Evolutionary conservation across 495 filamentous ascomycete species (phyloP), one percentile per base, ranked within the genome.

Genomic region (Aspergillus haitiensis): DNA sequence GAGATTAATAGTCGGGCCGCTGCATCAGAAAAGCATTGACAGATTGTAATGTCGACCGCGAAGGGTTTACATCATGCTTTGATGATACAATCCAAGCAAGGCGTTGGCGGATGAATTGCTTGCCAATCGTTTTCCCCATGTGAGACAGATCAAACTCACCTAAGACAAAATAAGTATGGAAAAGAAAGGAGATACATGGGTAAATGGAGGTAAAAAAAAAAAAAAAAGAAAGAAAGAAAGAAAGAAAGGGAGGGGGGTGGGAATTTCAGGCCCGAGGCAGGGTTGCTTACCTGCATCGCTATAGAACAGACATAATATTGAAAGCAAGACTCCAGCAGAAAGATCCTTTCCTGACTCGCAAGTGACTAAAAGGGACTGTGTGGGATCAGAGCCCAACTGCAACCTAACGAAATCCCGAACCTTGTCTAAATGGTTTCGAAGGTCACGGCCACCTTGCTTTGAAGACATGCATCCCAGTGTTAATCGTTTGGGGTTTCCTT

Each of bases 11-110:
- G 69, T 77, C 69, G 40, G 70, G 71, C 46, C 67, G 63, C 56
- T 75, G 63, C 85, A 98, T 94, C 47, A 98, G 75, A 63, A 91
- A 96, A 40, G 88, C 87, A 73, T 97, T 96, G 40, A 97, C 86
- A 55, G 87, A 88, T 69, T 96, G 90, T 51, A 98, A 72, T 1
- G 91, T 96, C 33, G 87, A 80, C 42, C 93, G 79, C 60, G 85
- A 88, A 0, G 92, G 92, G 67, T 94, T 95, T 13, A 86, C 86
- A 60, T 87, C 86, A 18, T 88, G 86, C 62, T 86, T 81, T 0
- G 86, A 84, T 13, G 82, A 86, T 59, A 90, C 86, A 53, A 97
- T 89, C 78, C 87, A 89, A 7, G 88, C 86, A 13, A 97, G 78
- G 54, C 86, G 81, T 52, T 86, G 83, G 54, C 88, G 83, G 65